Evolutionary conservation across 768 basidiomycete genomes (phyloP).

Genomic region (Auriscalpium vulgare): DNA sequence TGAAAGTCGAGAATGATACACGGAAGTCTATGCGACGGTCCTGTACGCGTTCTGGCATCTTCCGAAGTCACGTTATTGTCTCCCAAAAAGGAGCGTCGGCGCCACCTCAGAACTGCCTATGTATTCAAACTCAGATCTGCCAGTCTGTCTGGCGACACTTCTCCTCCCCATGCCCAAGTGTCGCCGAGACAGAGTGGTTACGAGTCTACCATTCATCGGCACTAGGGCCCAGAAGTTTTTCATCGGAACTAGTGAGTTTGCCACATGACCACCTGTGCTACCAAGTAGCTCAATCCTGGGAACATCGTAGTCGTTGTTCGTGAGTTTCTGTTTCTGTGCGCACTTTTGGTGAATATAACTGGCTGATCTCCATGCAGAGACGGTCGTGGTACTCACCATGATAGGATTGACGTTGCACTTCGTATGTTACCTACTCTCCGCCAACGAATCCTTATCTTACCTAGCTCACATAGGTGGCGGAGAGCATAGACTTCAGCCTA

Average conservation of each 20-base stretch:
- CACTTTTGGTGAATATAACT: not conserved
- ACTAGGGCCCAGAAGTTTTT: slow-evolving; percentile 69
- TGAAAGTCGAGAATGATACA: too few relatives aligned
- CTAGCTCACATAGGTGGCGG: slow-evolving; percentile 37
- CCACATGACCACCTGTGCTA: not conserved
- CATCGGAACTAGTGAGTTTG: slow-evolving; percentile 55
- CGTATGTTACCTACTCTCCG: slow-evolving; percentile 34
- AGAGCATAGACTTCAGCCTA: slow-evolving; percentile 33
- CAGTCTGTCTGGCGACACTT: too few relatives aligned
- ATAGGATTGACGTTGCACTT: slow-evolving; percentile 62
- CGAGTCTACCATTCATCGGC: slow-evolving; percentile 58
- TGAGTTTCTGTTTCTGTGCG: not conserved
- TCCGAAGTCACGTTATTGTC: too few relatives aligned
- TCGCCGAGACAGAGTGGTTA: too few relatives aligned
- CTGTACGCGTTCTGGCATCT: too few relatives aligned
- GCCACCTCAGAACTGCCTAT: too few relatives aligned
- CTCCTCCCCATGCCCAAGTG: too few relatives aligned
- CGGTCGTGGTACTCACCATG: slow-evolving; percentile 65
- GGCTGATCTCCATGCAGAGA: slow-evolving; percentile 39
- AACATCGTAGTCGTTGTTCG: slow-evolving; percentile 11
- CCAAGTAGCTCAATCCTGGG: not conserved
- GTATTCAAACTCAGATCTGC: too few relatives aligned
- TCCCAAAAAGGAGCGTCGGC: too few relatives aligned
- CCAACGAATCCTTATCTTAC: not conserved
- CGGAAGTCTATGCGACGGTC: too few relatives aligned